Base-by-base conservation (phyloP, 2,329 filamentous ascomycete species). In the Davidsoniella eucalypti region DNA sequence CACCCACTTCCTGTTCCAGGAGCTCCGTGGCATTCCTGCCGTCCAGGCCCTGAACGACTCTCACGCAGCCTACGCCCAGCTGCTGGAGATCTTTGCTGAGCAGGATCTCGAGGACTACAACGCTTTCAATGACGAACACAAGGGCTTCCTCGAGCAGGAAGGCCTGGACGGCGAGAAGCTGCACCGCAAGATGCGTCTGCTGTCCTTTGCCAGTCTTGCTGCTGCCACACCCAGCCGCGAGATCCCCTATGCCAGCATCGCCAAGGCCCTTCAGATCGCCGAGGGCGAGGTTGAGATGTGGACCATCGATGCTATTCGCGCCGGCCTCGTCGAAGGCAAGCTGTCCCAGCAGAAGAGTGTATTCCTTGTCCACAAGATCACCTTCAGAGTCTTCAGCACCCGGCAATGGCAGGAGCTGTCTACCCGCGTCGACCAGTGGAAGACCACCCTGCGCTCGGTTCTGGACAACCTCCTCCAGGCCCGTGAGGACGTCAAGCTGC, bases 381-480 rank as follows among this genome's bases (percentile, higher is more conserved):
- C 87, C 54, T 95, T 96, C 75, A 82, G 92, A 55, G 88, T 95
- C 50, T 98, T 98, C 61, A 87, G 87, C 58, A 87, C 94, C 71
- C 93, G 93, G 75, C 92, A 98, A 71, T 98, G 93, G 87, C 80
- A 84, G 58, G 90, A 98, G 71, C 82, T 98, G 49, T 84, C 87
- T 54, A 86, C 84, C 56, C 77, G 90, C 55, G 71, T 98, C 60
- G 88, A 94, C 68, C 84, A 87, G 65, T 96, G 90, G 90, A 81
- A 84, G 65, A 74, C 78, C 58, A 90, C 85, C 58, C 71, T 96
- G 59, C 75, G 78, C 61, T 79, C 78, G 57, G 87, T 98, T 16
- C 70, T 93, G 58, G 70, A 72, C 51, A 85, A 92, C 43, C 76
- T 96, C 57, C 78, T 81, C 61, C 72, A 77, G 63, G 86, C 94